Conservation (phyloP, 768 basidiomycete species). For the Mycena polygramma region DNA sequence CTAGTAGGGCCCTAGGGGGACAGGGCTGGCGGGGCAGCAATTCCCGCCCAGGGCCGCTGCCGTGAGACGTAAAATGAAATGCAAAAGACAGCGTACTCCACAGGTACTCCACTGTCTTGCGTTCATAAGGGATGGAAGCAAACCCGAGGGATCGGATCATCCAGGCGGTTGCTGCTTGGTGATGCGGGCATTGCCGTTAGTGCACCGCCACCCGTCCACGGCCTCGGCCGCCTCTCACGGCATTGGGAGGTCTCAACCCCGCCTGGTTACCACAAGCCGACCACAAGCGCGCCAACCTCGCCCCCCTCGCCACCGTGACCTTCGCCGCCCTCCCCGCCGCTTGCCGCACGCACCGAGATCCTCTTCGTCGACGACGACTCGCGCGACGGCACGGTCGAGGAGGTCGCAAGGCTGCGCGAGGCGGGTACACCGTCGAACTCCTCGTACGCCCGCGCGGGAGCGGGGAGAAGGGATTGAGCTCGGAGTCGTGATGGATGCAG, state of each 20-base stretch:
- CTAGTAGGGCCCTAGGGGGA: too few species aligned
- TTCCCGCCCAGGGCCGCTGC: too few species aligned
- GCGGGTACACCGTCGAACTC: background rate
- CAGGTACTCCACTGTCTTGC: too few species aligned
- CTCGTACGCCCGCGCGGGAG: background rate
- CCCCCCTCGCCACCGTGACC: background rate
- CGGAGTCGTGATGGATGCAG: constrained; percentile 24
- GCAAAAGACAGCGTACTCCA: too few species aligned
- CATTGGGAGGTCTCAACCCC: constrained; percentile 14
- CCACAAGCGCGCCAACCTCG: background rate
- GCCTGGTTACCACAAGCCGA: too few species aligned
- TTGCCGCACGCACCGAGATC: background rate
- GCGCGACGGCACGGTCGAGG: constrained; percentile 17
- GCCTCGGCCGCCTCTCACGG: background rate
- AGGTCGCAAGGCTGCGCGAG: constrained; percentile 3
- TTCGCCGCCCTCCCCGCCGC: background rate
- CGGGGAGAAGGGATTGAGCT: background rate
- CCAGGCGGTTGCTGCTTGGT: too few species aligned
- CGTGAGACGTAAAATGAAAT: too few species aligned
- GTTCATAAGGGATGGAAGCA: too few species aligned
- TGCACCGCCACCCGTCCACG: background rate
- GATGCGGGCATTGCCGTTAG: too few species aligned
- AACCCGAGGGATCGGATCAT: too few species aligned
- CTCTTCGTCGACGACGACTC: constrained; percentile 17
- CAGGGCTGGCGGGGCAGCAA: too few species aligned